Conservation (phyloP, 352 stramenopile genomes). For the Phytophthora cactorum region DNA sequence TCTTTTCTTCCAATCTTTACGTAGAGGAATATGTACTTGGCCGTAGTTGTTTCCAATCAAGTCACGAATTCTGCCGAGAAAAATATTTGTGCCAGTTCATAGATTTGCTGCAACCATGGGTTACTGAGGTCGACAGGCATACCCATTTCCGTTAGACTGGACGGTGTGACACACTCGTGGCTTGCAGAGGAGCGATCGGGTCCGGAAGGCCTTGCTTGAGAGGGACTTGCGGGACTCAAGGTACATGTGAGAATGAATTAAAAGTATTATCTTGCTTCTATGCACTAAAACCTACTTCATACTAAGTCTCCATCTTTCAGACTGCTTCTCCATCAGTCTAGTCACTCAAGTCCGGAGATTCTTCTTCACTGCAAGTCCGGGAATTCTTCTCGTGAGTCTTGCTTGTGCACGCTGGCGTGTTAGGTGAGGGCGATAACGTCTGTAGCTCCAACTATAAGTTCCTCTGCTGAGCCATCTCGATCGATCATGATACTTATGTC, state of each 20-base stretch:
- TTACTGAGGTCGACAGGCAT: conserved; percentile 36
- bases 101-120: conserved; percentile 18
- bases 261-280: too few species aligned
- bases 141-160: conserved; percentile 23
- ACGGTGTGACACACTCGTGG: neutral
- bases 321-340: too few species aligned
- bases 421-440: conserved; percentile 9
- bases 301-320: too few species aligned
- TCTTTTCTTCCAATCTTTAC: conserved; percentile 35
- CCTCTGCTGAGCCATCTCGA: conserved; percentile 2
- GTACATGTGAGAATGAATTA: too few species aligned
- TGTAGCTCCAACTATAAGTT: conserved; percentile 20
- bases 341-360: too few species aligned
- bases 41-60: conserved; percentile 24
- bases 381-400: too few species aligned
- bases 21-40: conserved; percentile 37
- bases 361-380: too few species aligned
- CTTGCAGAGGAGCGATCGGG: too few species aligned
- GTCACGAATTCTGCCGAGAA: conserved; percentile 35
- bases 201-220: too few species aligned
- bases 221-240: too few species aligned
- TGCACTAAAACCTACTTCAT: too few species aligned
- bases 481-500: conserved; percentile 27
- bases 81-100: neutral
- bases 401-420: too few species aligned